Percentiles rank a stretch among this genome's conserved stretches.
Evolutionary conservation across 345 rosid genomes (phyloP).

Genomic region (Sonneratia alba): DNA sequence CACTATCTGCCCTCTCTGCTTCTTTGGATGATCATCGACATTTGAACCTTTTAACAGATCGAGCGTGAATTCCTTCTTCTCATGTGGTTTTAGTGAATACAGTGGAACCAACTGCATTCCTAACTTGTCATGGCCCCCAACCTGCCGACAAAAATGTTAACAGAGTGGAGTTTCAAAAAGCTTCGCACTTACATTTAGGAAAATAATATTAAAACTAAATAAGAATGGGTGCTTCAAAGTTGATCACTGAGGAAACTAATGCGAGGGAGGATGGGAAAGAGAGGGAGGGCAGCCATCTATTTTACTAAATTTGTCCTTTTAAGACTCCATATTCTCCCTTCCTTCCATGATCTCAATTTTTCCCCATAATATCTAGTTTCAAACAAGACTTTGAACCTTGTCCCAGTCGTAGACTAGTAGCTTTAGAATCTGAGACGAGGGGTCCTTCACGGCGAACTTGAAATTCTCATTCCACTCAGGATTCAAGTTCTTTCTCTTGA

Average conservation of each 20-base stretch:
- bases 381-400: constrained; percentile 17
- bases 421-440: constrained; percentile 30
- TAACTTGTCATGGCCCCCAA: constrained; percentile 40
- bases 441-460: constrained; percentile 41
- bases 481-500: constrained; percentile 37
- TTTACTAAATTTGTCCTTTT: too few relatives aligned
- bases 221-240: too few relatives aligned
- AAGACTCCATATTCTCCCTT: too few relatives aligned
- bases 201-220: too few relatives aligned
- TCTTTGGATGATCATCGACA: constrained; percentile 26
- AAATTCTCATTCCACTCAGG: constrained; percentile 52
- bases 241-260: too few relatives aligned
- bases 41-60: constrained; percentile 31
- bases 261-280: too few relatives aligned
- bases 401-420: constrained; percentile 47
- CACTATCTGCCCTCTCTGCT: constrained; percentile 31
- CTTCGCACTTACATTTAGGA: too few relatives aligned
- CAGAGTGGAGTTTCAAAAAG: too few relatives aligned
- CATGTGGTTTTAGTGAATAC: constrained; percentile 20
- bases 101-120: constrained; percentile 43
- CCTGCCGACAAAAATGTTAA: background rate
- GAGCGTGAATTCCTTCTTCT: constrained; percentile 24
- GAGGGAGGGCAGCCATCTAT: too few relatives aligned
- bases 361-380: too few relatives aligned
- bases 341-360: too few relatives aligned